Percentiles rank a stretch among this genome's conserved stretches.
Evolutionary conservation across 139 green algal species (phyloP).

Genomic region (Chlorokybus atmophyticus): DNA sequence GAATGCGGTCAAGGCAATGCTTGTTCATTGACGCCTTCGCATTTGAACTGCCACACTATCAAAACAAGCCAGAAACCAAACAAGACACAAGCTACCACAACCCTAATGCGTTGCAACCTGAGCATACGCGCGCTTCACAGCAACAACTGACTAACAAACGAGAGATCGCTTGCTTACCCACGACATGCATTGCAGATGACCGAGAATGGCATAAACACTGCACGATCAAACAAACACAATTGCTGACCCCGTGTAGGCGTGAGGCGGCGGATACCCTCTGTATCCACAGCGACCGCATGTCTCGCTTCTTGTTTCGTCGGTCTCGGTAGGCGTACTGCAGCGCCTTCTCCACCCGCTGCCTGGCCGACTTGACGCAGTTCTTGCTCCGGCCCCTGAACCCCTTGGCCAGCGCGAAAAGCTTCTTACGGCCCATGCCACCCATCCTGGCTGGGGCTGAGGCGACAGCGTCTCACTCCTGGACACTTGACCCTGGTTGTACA

Average conservation of each 20-base stretch:
- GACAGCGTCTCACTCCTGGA: too few species aligned
- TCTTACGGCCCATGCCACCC: too few species aligned
- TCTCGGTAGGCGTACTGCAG: constrained; percentile 80
- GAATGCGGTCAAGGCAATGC: too few species aligned
- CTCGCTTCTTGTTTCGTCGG: constrained; percentile 75
- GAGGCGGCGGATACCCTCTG: constrained; percentile 71
- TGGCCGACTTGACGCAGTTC: constrained; percentile 77
- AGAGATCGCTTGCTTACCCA: background rate
- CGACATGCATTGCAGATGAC: background rate
- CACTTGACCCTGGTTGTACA: too few species aligned
- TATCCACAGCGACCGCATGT: constrained; percentile 82
- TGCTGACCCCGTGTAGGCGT: constrained; percentile 68
- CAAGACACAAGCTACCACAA: too few species aligned
- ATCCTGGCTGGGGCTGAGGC: too few species aligned
- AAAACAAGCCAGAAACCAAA: constrained; percentile 3
- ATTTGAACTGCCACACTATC: background rate
- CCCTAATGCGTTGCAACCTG: background rate
- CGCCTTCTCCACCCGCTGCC: constrained; percentile 73
- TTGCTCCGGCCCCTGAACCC: constrained; percentile 75
- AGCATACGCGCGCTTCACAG: background rate
- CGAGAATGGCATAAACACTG: background rate
- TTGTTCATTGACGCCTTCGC: background rate
- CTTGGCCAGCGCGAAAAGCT: constrained; percentile 76
- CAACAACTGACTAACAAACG: background rate
- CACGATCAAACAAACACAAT: background rate